Evolutionary conservation across 768 basidiomycete genomes (phyloP), one percentile per base, ranked within the genome.

Genomic region (Sporobolomyces phaffii): DNA sequence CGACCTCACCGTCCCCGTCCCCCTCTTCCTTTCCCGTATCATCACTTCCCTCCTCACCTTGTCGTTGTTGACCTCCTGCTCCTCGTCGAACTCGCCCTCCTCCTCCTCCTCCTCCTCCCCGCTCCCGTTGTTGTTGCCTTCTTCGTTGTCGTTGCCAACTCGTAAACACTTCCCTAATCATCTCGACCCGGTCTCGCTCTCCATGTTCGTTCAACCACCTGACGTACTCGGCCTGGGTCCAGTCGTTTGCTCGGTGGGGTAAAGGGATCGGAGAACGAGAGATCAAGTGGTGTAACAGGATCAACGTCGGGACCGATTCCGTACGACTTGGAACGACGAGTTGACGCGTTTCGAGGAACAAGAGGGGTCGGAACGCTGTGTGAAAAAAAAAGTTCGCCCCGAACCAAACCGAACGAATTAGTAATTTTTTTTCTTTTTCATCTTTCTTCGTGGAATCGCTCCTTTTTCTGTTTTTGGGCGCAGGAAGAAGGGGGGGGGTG

Each of bases 151-250:
- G 38, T 91, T 34, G 41, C 87, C 89, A 88, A 90, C 65, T 86
- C 86, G 5, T 82, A 75, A 97, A 78, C 0, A 88, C 87, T 20
- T 87, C 83, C 59, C 92, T 89, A 15, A 99, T 79, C 49, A 98
- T 81, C 18, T 84, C 84, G 83, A 85, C 84, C 11, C 87, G 84
- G 76, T 97, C 94, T 65, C 82, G 83, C 65, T 87, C 85, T 3
- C 85, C 81, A 74, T 97, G 96, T 76, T 96, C 93, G 65, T 90
- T 88, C 17, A 98, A 82, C 92, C 93, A 99, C 48, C 90, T 84
- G 53, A 96, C 89, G 77, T 99, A 99, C 80, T 98, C 96, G 5
- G 87, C 83, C 75, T 97, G 91, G 63, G 89, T 87, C 94, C 96
- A 98, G 0, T 88, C 87, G 75, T 97, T 91, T 61, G 91, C 77